Conservation (phyloP, 306 rosid genomes). For the Cucumis cinereus region DNA sequence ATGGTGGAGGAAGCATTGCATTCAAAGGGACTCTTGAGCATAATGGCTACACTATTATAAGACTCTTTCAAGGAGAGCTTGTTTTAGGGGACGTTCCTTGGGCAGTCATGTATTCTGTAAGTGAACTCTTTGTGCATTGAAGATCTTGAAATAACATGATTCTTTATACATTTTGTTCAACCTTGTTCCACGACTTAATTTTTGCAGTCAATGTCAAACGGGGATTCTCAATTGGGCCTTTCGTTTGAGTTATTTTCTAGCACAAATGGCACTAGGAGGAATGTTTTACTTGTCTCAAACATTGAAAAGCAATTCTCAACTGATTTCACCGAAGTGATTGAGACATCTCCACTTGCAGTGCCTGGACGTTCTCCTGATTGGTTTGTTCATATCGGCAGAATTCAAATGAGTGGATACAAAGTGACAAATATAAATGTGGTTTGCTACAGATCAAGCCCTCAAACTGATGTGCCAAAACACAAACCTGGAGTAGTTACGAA, state of each 20-base stretch:
- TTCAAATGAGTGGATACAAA: constrained; percentile 41
- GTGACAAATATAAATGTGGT: constrained; percentile 41
- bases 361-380: constrained; percentile 34
- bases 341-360: constrained; percentile 16
- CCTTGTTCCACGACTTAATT: not conserved
- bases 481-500: constrained; percentile 10
- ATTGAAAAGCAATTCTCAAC: constrained; percentile 15
- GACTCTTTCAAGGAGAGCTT: constrained; percentile 57
- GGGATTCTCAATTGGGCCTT: constrained; percentile 57
- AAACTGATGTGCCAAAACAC: not conserved
- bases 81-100: constrained; percentile 45
- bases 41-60: constrained; percentile 21
- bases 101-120: constrained; percentile 49
- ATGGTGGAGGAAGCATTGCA: constrained; percentile 76
- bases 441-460: constrained; percentile 41
- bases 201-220: constrained; percentile 58
- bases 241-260: constrained; percentile 40
- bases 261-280: not conserved
- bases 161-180: not conserved
- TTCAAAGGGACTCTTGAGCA: constrained; percentile 59
- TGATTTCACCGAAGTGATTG: constrained; percentile 33
- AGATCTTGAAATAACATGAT: not conserved
- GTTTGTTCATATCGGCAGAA: constrained; percentile 35
- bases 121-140: constrained; percentile 10
- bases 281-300: constrained; percentile 26